Conservation (phyloP, 106 monocot genomes). For the Allium sativum region DNA sequence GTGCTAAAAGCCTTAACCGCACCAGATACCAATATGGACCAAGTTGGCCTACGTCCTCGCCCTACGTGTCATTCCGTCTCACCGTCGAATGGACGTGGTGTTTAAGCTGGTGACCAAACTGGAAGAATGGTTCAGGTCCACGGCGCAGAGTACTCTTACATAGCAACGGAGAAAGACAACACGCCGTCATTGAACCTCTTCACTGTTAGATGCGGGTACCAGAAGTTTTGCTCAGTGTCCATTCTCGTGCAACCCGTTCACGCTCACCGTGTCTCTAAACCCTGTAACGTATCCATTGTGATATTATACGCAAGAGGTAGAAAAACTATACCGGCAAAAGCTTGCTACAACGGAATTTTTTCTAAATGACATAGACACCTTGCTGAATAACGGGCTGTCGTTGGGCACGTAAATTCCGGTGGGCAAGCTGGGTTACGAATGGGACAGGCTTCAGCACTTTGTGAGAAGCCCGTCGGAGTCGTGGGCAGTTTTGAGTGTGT, state of each 20-base stretch:
- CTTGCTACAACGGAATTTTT: constrained; percentile 58
- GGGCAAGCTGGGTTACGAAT: background rate
- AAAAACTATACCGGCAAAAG: constrained; percentile 29
- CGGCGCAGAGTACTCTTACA: constrained; percentile 78
- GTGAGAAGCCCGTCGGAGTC: constrained; percentile 33
- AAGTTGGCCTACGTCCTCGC: constrained; percentile 91
- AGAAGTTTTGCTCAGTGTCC: constrained; percentile 52
- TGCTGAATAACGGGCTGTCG: constrained; percentile 32
- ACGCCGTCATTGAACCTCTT: constrained; percentile 51
- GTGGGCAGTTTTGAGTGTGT: constrained; percentile 86
- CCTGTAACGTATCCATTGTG: constrained; percentile 14
- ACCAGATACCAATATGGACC: constrained; percentile 36
- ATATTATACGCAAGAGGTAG: constrained; percentile 26
- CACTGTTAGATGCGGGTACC: constrained; percentile 61
- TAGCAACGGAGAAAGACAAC: constrained; percentile 70
- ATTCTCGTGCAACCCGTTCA: constrained; percentile 71
- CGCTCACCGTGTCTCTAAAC: constrained; percentile 32
- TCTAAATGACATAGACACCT: constrained; percentile 56
- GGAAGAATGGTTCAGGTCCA: constrained; percentile 59
- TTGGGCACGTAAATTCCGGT: constrained; percentile 48
- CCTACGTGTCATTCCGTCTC: constrained; percentile 75
- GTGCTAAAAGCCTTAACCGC: constrained; percentile 12
- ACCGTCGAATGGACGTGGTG: constrained; percentile 60
- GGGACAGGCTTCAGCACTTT: constrained; percentile 13
- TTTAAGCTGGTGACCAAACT: constrained; percentile 36